phyloP scores from a whole-genome alignment of 768 basidiomycete genomes.

The Boletales sp. region DNA sequence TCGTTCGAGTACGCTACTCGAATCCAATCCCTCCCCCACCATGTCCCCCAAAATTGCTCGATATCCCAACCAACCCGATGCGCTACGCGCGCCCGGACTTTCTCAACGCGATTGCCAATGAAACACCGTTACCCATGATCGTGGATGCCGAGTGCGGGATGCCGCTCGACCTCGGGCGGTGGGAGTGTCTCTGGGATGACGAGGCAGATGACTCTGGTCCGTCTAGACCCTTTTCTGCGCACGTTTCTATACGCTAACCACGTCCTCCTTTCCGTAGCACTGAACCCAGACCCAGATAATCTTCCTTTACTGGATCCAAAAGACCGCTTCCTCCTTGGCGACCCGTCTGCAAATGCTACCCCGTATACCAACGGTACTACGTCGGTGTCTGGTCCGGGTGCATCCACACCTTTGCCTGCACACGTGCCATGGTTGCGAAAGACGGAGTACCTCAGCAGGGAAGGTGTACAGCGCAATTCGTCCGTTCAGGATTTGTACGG shows the following conservation, averaged over 20 bases:
- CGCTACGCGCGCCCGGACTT: conserved; percentile 88
- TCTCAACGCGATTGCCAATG: conserved; percentile 73
- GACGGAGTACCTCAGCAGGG: conserved; percentile 82
- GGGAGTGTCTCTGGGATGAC: conserved; percentile 82
- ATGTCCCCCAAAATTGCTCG: conserved; percentile 93
- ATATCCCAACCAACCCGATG: conserved; percentile 85
- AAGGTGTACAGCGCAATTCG: conserved; percentile 44
- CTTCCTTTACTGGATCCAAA: conserved; percentile 65
- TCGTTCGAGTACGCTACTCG: conserved; percentile 89
- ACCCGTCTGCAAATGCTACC: conserved; percentile 46
- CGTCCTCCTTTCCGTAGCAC: conserved; percentile 25
- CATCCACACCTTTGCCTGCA: conserved; percentile 44
- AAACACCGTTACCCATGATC: conserved; percentile 88
- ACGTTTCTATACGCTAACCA: not conserved
- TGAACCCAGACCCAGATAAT: conserved; percentile 67
- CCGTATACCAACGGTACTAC: conserved; percentile 41
- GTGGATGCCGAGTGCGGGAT: conserved; percentile 96
- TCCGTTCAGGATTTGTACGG: conserved; percentile 55
- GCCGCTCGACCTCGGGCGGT: conserved; percentile 86
- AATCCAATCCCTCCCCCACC: conserved; percentile 95
- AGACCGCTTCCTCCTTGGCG: conserved; percentile 73
- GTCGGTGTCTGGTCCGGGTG: conserved; percentile 33
- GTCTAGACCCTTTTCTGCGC: conserved; percentile 17
- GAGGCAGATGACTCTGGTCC: conserved; percentile 65
- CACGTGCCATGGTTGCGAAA: conserved; percentile 91